These are phyloP conservation scores for Boletus speciosus DNA, from an alignment of 768 basidiomycete genomes.

Conservation along the genomic window DNA sequence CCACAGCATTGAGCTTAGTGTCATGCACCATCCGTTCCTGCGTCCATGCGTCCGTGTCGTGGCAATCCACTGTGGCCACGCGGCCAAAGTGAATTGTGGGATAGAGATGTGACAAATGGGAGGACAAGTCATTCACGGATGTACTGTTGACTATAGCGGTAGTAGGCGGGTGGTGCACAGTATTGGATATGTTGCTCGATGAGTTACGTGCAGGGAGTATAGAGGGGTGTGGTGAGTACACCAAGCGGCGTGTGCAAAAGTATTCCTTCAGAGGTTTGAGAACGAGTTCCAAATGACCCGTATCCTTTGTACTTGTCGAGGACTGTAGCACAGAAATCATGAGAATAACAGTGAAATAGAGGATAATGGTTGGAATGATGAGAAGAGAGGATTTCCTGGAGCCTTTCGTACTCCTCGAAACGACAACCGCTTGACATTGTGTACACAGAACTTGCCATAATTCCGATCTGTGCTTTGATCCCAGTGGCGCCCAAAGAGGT, in stretches of 20 bases:
- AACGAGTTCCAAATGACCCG: background rate
- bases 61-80: constrained; percentile 21
- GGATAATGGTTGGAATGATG: background rate
- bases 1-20: constrained; percentile 7
- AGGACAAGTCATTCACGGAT: constrained; percentile 1
- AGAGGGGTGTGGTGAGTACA: constrained; percentile 9
- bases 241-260: constrained; percentile 6
- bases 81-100: constrained; percentile 10
- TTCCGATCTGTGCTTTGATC: constrained; percentile 16
- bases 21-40: constrained; percentile 7
- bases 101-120: constrained; percentile 7
- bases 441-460: constrained; percentile 2
- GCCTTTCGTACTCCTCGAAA: constrained; percentile 20
- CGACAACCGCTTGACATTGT: constrained; percentile 8
- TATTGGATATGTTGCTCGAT: constrained; percentile 9
- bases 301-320: constrained; percentile 1
- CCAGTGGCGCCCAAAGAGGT: constrained; percentile 7
- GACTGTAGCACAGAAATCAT: constrained; percentile 6
- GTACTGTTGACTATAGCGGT: background rate
- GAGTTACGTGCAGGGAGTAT: constrained; percentile 3
- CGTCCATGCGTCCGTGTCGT: constrained; percentile 28
- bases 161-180: background rate
- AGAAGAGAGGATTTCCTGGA: background rate
- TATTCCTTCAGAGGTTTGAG: constrained; percentile 1
- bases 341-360: background rate